Percentiles rank a stretch among this genome's conserved stretches.
Evolutionary conservation across 1,139 yeast genomes (phyloP).

Genomic region (Suhomyces taliae): DNA sequence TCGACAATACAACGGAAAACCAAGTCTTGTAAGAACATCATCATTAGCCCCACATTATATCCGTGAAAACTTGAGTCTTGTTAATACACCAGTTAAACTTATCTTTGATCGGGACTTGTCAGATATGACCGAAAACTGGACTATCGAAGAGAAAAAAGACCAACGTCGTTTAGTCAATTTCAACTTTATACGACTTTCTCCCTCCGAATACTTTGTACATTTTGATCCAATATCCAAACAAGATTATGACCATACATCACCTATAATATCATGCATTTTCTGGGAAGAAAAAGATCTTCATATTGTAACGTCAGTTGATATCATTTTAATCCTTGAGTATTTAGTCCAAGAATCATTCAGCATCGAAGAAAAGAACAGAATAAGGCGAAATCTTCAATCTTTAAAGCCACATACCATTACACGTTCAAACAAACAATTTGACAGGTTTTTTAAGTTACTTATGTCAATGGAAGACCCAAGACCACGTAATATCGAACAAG

Average conservation of each 20-base stretch:
- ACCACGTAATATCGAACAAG: conserved; percentile 73
- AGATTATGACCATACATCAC: conserved; percentile 25
- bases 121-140: conserved; percentile 38
- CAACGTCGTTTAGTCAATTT: conserved; percentile 41
- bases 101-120: conserved; percentile 10
- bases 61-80: conserved; percentile 5
- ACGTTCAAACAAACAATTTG: conserved; percentile 44
- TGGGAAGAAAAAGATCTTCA: conserved; percentile 54
- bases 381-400: conserved; percentile 66
- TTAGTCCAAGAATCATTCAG: conserved; percentile 58
- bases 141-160: conserved; percentile 25
- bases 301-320: conserved; percentile 67
- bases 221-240: conserved; percentile 26
- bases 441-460: conserved; percentile 54
- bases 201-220: conserved; percentile 25
- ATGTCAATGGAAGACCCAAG: conserved; percentile 68
- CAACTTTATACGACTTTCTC: conserved; percentile 22
- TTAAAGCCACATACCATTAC: conserved; percentile 63
- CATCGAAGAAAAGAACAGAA: conserved; percentile 69
- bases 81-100: conserved; percentile 12
- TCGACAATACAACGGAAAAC: conserved; percentile 1
- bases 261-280: conserved; percentile 58
- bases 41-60: conserved; percentile 9
- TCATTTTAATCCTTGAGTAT: conserved; percentile 57
- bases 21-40: conserved; percentile 11